A percentile compares a stretch with the other conserved stretches of the same genome.
Evolutionary conservation across 2,329 filamentous ascomycete species (phyloP).

Genomic region (Fusarium globosum): DNA sequence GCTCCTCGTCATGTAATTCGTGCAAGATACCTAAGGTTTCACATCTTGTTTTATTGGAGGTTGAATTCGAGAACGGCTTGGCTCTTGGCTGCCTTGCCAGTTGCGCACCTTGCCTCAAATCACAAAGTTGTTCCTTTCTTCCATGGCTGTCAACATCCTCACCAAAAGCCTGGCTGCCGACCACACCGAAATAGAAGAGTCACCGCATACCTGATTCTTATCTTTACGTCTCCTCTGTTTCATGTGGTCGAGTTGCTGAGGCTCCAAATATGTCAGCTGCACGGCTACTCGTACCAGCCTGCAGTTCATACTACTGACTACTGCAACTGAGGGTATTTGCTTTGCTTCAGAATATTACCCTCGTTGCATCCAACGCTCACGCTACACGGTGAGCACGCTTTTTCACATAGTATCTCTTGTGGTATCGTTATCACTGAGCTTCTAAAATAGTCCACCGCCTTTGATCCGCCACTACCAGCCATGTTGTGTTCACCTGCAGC

Average conservation of each 20-base stretch:
- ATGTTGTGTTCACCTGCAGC: conserved; percentile 4
- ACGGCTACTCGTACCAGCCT: background rate
- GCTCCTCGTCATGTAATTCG: background rate
- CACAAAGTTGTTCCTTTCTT: background rate
- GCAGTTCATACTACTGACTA: background rate
- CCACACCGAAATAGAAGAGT: background rate
- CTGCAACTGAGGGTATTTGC: background rate
- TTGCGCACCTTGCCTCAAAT: background rate
- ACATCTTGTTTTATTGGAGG: background rate
- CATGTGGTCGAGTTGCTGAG: background rate
- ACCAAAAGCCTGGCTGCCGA: background rate
- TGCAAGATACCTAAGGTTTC: background rate
- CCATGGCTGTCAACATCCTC: background rate
- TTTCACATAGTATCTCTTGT: background rate
- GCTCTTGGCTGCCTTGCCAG: background rate
- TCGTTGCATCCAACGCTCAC: background rate
- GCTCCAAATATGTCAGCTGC: background rate
- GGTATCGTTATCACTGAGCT: conserved; percentile 13
- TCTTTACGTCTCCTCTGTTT: background rate
- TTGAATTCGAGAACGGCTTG: background rate
- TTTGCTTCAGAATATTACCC: conserved; percentile 1
- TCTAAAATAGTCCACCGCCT: conserved; percentile 8
- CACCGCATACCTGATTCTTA: background rate
- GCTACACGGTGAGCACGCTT: background rate
- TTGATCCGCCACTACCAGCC: background rate